phyloP scores from a whole-genome alignment of 768 basidiomycete genomes.

The Tricholoma furcatifolium region DNA sequence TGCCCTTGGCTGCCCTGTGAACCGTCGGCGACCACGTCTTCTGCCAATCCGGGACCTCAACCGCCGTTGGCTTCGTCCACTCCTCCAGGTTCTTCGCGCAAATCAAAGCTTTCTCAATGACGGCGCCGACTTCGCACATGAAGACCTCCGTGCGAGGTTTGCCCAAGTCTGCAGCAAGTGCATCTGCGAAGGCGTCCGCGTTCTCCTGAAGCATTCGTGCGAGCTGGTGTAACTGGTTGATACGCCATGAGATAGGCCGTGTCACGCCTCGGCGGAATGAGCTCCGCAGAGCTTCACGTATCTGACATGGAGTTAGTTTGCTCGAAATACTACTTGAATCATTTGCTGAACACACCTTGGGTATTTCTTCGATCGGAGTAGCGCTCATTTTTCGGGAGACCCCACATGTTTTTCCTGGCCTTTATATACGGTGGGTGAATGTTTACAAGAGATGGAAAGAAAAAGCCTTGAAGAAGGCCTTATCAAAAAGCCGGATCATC shows the following conservation, averaged over 20 bases:
- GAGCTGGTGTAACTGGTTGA: conserved; percentile 62
- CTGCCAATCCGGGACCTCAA: conserved; percentile 41
- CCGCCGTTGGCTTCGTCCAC: conserved; percentile 51
- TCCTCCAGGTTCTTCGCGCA: conserved; percentile 50
- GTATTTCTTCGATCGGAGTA: conserved; percentile 23
- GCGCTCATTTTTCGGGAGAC: conserved; percentile 7
- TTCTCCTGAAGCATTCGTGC: conserved; percentile 66
- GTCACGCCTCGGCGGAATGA: conserved; percentile 54
- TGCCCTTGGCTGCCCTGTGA: conserved; percentile 58
- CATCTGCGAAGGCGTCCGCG: conserved; percentile 45
- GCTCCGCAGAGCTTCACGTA: conserved; percentile 32
- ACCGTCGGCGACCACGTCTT: conserved; percentile 52
- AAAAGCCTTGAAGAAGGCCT: too few species aligned
- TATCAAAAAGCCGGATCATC: too few species aligned
- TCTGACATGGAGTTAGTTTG: conserved; percentile 20
- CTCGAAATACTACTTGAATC: background rate
- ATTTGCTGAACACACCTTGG: conserved; percentile 7
- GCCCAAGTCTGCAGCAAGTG: conserved; percentile 47
- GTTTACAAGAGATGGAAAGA: too few species aligned
- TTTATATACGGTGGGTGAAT: background rate
- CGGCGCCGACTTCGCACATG: conserved; percentile 41
- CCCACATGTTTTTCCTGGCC: background rate
- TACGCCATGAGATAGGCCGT: conserved; percentile 56
- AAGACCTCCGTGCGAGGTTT: conserved; percentile 43
- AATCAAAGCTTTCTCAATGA: conserved; percentile 41